Evolutionary conservation across 805 yeast genomes (phyloP).

Genomic region (Schizosaccharomyces octosporus): DNA sequence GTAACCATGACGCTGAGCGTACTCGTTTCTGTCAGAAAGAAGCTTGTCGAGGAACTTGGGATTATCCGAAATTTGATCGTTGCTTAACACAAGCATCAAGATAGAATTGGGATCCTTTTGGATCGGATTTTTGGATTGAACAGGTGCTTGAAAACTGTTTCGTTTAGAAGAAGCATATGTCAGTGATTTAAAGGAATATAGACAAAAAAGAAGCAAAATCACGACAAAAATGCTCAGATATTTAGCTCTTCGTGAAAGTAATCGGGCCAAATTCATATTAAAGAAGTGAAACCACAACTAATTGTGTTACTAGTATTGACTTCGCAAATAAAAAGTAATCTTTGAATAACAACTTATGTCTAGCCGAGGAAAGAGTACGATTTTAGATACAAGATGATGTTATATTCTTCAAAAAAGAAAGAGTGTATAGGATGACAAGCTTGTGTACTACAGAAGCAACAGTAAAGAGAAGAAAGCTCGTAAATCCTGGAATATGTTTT

Average conservation of each 20-base stretch:
- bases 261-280: background rate
- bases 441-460: too few species aligned
- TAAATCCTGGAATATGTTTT: too few species aligned
- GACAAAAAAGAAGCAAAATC: background rate
- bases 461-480: too few species aligned
- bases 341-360: background rate
- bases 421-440: too few species aligned
- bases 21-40: background rate
- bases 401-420: too few species aligned
- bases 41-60: background rate
- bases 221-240: background rate
- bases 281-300: background rate
- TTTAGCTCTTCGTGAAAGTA: background rate
- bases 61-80: background rate
- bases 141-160: background rate
- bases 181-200: background rate
- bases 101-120: background rate
- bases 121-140: background rate
- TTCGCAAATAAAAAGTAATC: background rate
- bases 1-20: background rate
- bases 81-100: background rate
- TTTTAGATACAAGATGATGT: too few species aligned
- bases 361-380: too few species aligned
- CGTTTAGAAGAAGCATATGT: background rate
- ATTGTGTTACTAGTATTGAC: background rate